Conservation (phyloP, 78 protist species). For the Capsaspora owczarzaki region DNA sequence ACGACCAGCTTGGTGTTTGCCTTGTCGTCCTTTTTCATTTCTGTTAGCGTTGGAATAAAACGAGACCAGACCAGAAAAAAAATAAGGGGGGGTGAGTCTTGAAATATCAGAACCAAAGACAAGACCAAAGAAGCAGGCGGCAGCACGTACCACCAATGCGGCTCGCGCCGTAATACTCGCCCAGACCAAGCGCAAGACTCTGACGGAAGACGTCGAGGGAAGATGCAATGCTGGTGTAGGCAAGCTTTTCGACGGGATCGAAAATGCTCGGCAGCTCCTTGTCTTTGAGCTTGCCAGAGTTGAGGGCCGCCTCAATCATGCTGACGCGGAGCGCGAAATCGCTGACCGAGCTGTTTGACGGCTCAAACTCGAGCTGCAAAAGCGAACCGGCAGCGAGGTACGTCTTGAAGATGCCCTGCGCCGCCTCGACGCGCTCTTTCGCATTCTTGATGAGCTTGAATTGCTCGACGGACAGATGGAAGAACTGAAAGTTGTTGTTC, state of each 20-base stretch:
- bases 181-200: background rate
- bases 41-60: too few species aligned
- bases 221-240: background rate
- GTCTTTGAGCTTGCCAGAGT: background rate
- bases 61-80: background rate
- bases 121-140: too few species aligned
- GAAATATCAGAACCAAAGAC: background rate
- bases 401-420: background rate
- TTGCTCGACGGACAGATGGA: too few species aligned
- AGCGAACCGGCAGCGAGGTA: background rate
- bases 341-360: too few species aligned
- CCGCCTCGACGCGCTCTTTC: background rate
- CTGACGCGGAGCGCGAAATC: background rate
- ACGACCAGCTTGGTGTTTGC: too few species aligned
- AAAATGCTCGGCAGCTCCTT: background rate
- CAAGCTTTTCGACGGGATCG: background rate
- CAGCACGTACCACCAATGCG: background rate
- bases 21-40: too few species aligned
- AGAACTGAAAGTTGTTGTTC: too few species aligned
- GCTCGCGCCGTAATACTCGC: conserved; percentile 7
- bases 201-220: background rate
- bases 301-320: background rate
- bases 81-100: background rate
- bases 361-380: background rate
- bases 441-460: too few species aligned